phyloP scores from a whole-genome alignment of 2,329 filamentous ascomycete species.

The Fragosphaeria purpurea region DNA sequence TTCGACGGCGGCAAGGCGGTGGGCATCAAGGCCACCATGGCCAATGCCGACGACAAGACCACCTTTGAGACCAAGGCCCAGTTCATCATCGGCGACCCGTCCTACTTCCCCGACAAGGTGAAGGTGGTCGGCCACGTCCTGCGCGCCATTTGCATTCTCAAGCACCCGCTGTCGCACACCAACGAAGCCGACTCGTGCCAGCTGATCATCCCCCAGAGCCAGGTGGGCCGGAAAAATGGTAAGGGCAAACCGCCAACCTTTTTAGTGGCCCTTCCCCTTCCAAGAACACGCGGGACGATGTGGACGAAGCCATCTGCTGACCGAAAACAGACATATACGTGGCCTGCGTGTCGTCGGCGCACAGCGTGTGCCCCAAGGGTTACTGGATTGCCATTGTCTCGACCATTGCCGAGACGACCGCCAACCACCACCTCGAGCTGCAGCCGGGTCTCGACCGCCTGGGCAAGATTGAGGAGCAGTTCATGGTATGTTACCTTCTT shows the following conservation, averaged over 20 bases:
- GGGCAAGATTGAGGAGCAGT: conserved; percentile 91
- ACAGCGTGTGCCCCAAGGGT: conserved; percentile 97
- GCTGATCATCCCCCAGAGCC: conserved; percentile 94
- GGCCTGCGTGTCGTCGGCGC: conserved; percentile 85
- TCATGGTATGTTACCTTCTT: conserved; percentile 55
- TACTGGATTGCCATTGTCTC: conserved; percentile 99
- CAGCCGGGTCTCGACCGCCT: conserved; percentile 86
- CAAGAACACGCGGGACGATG: not conserved
- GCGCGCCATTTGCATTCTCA: conserved; percentile 94
- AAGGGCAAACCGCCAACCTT: conserved; percentile 20
- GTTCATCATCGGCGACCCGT: conserved; percentile 92
- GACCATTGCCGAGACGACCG: conserved; percentile 82
- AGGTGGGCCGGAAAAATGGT: conserved; percentile 95
- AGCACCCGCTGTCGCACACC: conserved; percentile 86
- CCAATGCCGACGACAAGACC: conserved; percentile 72
- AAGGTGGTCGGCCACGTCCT: conserved; percentile 82
- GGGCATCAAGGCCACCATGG: conserved; percentile 97
- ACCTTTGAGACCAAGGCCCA: conserved; percentile 94
- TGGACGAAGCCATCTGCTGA: not conserved
- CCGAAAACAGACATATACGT: conserved; percentile 74
- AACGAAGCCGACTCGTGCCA: conserved; percentile 83
- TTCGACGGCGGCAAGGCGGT: conserved; percentile 80
- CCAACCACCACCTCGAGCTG: conserved; percentile 94
- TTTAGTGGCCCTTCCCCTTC: not conserved
- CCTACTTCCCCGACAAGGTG: conserved; percentile 88